Conservation (phyloP, 1,284 basidiomycete species). For the Irpex rosettiformis region DNA sequence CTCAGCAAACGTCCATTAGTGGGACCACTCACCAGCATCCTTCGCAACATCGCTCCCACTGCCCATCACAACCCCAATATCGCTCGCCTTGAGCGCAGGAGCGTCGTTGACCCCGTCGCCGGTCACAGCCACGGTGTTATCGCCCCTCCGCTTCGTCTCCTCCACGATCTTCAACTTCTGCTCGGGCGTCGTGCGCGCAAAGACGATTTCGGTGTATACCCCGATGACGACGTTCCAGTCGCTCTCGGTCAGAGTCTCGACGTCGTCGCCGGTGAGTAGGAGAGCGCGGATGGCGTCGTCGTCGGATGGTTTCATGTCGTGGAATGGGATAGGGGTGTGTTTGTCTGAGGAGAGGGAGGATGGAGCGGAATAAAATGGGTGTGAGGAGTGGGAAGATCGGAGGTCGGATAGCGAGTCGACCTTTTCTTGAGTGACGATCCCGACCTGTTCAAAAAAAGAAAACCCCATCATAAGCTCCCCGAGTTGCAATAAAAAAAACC, state of each 20-base stretch:
- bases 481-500: constrained; percentile 44
- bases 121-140: constrained; percentile 51
- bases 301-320: constrained; percentile 26
- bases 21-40: constrained; percentile 34
- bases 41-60: constrained; percentile 47
- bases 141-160: constrained; percentile 46
- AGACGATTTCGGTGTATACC: constrained; percentile 66
- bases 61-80: constrained; percentile 56
- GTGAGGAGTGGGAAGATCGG: constrained; percentile 17
- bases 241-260: constrained; percentile 40
- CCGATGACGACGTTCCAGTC: constrained; percentile 45
- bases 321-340: constrained; percentile 20
- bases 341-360: no score
- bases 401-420: constrained; percentile 41
- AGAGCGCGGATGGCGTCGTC: constrained; percentile 32
- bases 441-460: constrained; percentile 48
- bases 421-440: constrained; percentile 49
- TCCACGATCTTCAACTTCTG: constrained; percentile 72
- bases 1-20: constrained; percentile 11
- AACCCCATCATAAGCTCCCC: constrained; percentile 33
- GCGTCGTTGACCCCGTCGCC: constrained; percentile 75
- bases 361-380: constrained; percentile 15
- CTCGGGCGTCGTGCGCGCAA: constrained; percentile 71
- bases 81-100: constrained; percentile 54
- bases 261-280: constrained; percentile 50